A percentile compares a stretch with the other conserved stretches of the same genome.
Conservation (phyloP, 306 rosid genomes). For the Astragalus membranaceus region DNA sequence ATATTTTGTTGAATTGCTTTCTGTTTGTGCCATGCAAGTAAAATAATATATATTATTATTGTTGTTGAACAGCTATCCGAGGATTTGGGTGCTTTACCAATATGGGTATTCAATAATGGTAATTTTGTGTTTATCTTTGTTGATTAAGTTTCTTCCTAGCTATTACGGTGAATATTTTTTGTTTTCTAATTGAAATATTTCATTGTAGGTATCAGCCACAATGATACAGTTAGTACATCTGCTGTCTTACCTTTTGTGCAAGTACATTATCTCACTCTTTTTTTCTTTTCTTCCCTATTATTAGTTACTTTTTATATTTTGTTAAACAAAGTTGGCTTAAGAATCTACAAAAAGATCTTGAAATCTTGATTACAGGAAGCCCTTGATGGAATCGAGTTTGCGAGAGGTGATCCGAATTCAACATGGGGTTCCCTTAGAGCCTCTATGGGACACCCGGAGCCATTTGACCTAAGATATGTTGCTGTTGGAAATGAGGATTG, state of each 20-base stretch:
- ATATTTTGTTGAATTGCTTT: no score
- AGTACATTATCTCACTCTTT: constrained; percentile 19
- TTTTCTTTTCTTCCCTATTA: neutral
- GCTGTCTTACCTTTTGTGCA: constrained; percentile 54
- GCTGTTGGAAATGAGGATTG: constrained; percentile 89
- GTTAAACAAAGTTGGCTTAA: neutral
- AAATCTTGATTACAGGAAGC: constrained; percentile 51
- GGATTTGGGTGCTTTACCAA: no score
- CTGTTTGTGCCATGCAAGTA: no score
- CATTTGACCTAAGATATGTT: constrained; percentile 63
- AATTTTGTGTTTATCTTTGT: no score
- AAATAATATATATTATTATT: no score
- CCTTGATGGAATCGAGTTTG: constrained; percentile 79
- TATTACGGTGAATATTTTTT: no score
- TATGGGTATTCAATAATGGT: no score
- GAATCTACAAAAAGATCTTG: neutral
- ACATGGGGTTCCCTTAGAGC: constrained; percentile 73
- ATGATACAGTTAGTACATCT: constrained; percentile 49
- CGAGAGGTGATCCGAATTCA: constrained; percentile 58
- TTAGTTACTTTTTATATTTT: neutral
- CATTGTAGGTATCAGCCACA: constrained; percentile 51
- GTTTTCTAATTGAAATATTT: neutral
- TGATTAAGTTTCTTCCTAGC: no score
- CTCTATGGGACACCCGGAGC: constrained; percentile 70
- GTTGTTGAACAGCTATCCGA: no score